Conservation (phyloP, 1,139 yeast genomes). For the Pichia inconspicua region DNA sequence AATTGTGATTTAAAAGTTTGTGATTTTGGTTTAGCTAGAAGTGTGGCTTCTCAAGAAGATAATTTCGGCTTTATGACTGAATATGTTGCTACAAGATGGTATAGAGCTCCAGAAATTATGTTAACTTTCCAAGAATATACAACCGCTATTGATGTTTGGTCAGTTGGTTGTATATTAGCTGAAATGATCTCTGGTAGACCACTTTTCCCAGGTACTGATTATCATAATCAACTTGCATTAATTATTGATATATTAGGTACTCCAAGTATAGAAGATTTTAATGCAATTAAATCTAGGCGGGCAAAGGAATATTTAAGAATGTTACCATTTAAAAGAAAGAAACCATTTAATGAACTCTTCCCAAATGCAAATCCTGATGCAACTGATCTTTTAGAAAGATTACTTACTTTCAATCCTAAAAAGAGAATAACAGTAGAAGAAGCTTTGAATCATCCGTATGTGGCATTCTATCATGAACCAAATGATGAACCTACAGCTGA, state of each 20-base stretch:
- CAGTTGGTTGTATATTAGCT: conserved; percentile 70
- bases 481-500: conserved; percentile 63
- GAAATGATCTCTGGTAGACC: conserved; percentile 59
- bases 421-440: conserved; percentile 58
- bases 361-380: conserved; percentile 49
- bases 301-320: conserved; percentile 56
- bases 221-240: conserved; percentile 54
- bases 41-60: conserved; percentile 28
- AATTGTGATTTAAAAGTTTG: conserved; percentile 82
- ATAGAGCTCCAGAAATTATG: conserved; percentile 76
- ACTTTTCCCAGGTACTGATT: conserved; percentile 74
- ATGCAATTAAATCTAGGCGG: conserved; percentile 49
- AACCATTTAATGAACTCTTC: conserved; percentile 34
- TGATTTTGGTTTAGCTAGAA: conserved; percentile 50
- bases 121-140: conserved; percentile 60
- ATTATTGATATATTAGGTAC: conserved; percentile 60
- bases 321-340: conserved; percentile 46
- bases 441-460: conserved; percentile 61
- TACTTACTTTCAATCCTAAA: conserved; percentile 57
- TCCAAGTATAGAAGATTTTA: conserved; percentile 50
- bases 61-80: conserved; percentile 53
- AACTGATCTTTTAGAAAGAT: conserved; percentile 50
- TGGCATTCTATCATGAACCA: conserved; percentile 61
- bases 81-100: conserved; percentile 77
- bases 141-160: conserved; percentile 70